Evolutionary conservation across 371 early-diverging fungal species (phyloP).

Genomic region (Cokeromyces recurvatus): DNA sequence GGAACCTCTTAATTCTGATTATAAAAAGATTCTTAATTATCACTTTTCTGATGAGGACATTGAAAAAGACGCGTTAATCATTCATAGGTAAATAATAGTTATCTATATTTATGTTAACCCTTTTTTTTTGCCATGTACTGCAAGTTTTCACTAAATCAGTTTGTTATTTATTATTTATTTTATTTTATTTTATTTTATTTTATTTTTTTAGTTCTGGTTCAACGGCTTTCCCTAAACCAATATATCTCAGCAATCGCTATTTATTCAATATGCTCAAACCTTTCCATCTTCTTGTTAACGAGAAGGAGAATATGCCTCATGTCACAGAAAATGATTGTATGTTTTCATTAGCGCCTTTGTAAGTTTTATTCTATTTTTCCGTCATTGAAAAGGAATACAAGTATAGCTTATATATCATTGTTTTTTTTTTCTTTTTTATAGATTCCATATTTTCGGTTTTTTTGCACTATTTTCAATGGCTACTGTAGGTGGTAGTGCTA

Average conservation of each 20-base stretch:
- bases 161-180: background rate
- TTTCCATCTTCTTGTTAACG: background rate
- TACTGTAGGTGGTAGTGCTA: slow-evolving; percentile 8
- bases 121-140: too few relatives aligned
- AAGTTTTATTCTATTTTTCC: background rate
- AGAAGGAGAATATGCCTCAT: background rate
- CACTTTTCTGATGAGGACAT: slow-evolving; percentile 8
- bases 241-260: slow-evolving; percentile 16
- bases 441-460: slow-evolving; percentile 17
- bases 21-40: background rate
- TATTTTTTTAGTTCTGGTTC: slow-evolving; percentile 14
- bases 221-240: slow-evolving; percentile 22
- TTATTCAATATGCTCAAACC: background rate
- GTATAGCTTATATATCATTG: background rate
- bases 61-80: slow-evolving; percentile 10
- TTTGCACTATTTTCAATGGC: background rate
- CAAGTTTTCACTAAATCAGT: too few relatives aligned
- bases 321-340: slow-evolving; percentile 1
- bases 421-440: background rate
- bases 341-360: slow-evolving; percentile 10
- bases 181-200: background rate
- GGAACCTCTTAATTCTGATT: slow-evolving; percentile 10
- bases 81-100: slow-evolving; percentile 9
- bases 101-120: too few relatives aligned
- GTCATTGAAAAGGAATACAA: background rate